Conservation (phyloP, 805 yeast genomes). For the Teunomyces barrocoloradensis region DNA sequence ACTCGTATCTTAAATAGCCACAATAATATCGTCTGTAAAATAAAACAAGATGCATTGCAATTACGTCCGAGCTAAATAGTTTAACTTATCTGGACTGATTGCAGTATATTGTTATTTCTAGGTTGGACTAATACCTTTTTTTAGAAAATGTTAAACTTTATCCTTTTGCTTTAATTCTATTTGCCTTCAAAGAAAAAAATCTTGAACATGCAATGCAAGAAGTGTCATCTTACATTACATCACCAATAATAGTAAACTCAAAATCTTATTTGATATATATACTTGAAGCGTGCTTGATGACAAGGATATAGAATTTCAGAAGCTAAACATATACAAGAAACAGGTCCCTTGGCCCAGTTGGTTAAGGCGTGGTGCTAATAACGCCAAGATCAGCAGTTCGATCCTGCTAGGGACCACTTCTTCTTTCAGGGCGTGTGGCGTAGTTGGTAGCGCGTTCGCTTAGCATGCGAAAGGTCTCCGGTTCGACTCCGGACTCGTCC, state of each 20-base stretch:
- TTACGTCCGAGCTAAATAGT: too few species aligned
- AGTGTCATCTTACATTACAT: too few species aligned
- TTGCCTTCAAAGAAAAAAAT: too few species aligned
- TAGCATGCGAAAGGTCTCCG: slow-evolving; percentile 80
- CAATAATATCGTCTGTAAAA: neutral
- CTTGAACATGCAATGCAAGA: too few species aligned
- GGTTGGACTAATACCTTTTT: too few species aligned
- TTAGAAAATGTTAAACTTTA: too few species aligned
- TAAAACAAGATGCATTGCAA: too few species aligned
- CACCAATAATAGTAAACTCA: too few species aligned
- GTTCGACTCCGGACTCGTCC: slow-evolving; percentile 79
- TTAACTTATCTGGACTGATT: too few species aligned
- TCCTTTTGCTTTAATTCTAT: too few species aligned
- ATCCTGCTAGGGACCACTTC: slow-evolving; percentile 79
- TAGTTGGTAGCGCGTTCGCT: slow-evolving; percentile 82
- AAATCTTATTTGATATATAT: too few species aligned
- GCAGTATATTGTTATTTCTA: too few species aligned
- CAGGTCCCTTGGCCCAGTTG: slow-evolving; percentile 53
- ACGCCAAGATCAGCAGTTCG: slow-evolving; percentile 79
- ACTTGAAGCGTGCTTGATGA: neutral
- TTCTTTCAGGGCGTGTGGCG: slow-evolving; percentile 66
- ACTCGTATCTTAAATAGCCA: neutral
- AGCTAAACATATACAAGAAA: neutral
- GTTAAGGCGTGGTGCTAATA: slow-evolving; percentile 53
- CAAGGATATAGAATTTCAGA: neutral